Evolutionary conservation across 2,329 filamentous ascomycete genomes (phyloP).

Genomic region (Calonectria honghensis): DNA sequence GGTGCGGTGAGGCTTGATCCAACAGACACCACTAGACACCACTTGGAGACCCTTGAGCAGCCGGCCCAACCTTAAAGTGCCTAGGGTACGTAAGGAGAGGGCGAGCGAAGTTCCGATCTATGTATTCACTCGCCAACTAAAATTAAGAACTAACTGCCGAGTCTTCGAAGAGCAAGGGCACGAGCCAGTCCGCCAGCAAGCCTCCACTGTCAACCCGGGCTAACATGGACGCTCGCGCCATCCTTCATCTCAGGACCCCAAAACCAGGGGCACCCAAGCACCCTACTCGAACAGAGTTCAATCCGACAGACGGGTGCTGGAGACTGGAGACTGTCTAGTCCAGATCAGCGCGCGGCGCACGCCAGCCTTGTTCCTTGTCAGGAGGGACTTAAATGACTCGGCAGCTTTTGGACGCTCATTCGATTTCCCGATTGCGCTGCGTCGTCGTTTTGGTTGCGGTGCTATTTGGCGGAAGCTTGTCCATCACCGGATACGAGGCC

Average conservation of each 20-base stretch:
- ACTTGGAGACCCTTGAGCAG: constrained; percentile 37
- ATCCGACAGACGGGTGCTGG: constrained; percentile 32
- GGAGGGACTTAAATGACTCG: constrained; percentile 24
- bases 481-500: constrained; percentile 19
- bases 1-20: constrained; percentile 44
- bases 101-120: constrained; percentile 37
- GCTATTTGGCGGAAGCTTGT: neutral
- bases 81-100: constrained; percentile 36
- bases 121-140: constrained; percentile 32
- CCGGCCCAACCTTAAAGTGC: constrained; percentile 52
- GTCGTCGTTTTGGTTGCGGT: neutral
- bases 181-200: constrained; percentile 32
- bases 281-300: constrained; percentile 32
- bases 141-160: constrained; percentile 40
- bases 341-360: constrained; percentile 24
- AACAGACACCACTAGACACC: constrained; percentile 38
- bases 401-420: constrained; percentile 10
- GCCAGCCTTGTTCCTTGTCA: constrained; percentile 31
- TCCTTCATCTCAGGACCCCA: constrained; percentile 31
- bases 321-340: constrained; percentile 18
- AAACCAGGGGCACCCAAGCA: too few species aligned
- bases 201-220: constrained; percentile 41
- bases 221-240: constrained; percentile 54
- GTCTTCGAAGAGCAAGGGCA: constrained; percentile 14
- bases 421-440: constrained; percentile 2